Evolutionary conservation across 2,329 filamentous ascomycete species (phyloP).

Genomic region (Sclerotinia subarctica): DNA sequence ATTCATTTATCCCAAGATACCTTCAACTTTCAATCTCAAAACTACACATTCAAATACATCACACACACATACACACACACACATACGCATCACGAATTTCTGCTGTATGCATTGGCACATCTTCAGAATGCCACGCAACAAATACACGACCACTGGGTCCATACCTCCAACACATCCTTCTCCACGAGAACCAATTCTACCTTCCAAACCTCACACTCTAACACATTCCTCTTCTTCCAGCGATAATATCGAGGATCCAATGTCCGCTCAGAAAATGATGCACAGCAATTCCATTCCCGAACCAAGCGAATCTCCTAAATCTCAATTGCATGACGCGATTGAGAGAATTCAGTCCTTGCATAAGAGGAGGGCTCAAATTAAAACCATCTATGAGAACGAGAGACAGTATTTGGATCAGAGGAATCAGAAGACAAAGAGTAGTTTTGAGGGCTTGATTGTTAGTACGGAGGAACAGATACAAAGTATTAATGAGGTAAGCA

Average conservation of each 20-base stretch:
- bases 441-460: constrained; percentile 21
- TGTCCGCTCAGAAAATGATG: constrained; percentile 13
- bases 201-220: constrained; percentile 13
- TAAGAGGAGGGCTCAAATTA: constrained; percentile 14
- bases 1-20: neutral
- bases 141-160: neutral
- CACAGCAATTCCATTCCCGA: constrained; percentile 15
- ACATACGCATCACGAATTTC: neutral
- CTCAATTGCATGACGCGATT: constrained; percentile 19
- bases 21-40: neutral
- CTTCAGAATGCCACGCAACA: constrained; percentile 18
- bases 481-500: constrained; percentile 20
- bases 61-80: neutral
- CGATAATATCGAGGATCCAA: constrained; percentile 12
- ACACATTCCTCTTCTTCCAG: constrained; percentile 4
- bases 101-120: constrained; percentile 12
- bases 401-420: constrained; percentile 17
- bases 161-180: constrained; percentile 7
- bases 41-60: neutral
- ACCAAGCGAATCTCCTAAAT: constrained; percentile 14
- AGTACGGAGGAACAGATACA: constrained; percentile 23
- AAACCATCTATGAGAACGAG: constrained; percentile 20
- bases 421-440: constrained; percentile 20
- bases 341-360: constrained; percentile 19
- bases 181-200: constrained; percentile 4